Evolutionary conservation across 306 rosid genomes (phyloP), one percentile per base, ranked within the genome.

Genomic region (Betula pendula): DNA sequence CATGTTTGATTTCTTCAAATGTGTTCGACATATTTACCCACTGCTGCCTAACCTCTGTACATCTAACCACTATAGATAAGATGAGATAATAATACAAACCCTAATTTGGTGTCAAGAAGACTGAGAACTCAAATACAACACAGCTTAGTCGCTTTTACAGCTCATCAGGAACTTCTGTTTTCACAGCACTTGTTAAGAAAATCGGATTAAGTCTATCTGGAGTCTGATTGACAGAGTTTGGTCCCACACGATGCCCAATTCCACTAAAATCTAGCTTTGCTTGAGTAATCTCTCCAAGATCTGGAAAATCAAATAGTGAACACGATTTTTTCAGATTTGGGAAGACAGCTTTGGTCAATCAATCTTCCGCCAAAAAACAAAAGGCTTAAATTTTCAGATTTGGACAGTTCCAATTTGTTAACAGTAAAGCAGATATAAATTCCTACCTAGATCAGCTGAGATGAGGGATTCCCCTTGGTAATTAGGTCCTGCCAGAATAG

Each of bases 391-490:
- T 63, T 63, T 59, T 17, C 14, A 12, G 8, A 31, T 33, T 63
- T 63, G 24, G 69, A 20, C 44, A 1, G 44, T 63, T 31, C 44
- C 43, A 63, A 63, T 31, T 16, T 31, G 49, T 66, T 9, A 5
- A 19, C 70, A 38, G 48, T 66, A 15, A n/a, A 35, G 48, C 24
- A 43, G 73, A 44, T 40, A 71, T 10, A 49, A 43, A 38, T 2
- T 19, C 84, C 72, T 86, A 94, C 98, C 96, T 49, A 94, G 89
- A 86, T 94, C 98, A 49, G 97, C 95, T 43, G 96, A 71, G 77
- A 92, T 88, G 45, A 94, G 93, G 40, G 93, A 92, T 89, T 94
- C 97, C 58, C 95, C 98, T 16, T 94, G 93, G 45, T 88, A 90
- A 87, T 90, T 92, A 55, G 98, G 98, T 77, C 97, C 98, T 13